phyloP scores from a whole-genome alignment of 305 asterid genomes.

The Solanum hybrid region DNA sequence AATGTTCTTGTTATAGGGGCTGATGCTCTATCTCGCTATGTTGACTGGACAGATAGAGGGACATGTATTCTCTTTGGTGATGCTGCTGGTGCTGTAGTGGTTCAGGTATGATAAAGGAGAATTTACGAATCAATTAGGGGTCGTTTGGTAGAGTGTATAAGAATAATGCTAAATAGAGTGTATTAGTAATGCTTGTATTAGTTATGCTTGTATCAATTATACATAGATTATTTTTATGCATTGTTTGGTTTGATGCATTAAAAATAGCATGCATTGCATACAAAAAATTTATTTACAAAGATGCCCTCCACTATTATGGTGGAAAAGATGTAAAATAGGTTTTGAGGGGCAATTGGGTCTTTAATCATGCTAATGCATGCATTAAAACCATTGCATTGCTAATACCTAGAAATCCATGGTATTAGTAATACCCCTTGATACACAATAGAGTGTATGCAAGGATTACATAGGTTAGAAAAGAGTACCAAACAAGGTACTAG shows the following conservation, averaged over 20 bases:
- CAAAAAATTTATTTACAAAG: neutral
- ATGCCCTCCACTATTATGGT: neutral
- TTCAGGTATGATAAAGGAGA: constrained; percentile 40
- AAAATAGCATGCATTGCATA: neutral
- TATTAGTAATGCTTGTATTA: neutral
- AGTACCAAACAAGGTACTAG: neutral
- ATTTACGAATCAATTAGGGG: neutral
- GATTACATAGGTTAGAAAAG: neutral
- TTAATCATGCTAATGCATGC: neutral
- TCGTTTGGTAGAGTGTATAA: neutral
- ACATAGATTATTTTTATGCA: neutral
- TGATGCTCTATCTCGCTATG: constrained; percentile 69
- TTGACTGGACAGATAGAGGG: constrained; percentile 83
- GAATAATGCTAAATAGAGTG: neutral
- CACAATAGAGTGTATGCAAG: neutral
- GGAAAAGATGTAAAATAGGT: neutral
- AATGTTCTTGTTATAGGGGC: constrained; percentile 80
- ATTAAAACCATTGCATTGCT: neutral
- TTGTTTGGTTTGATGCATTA: neutral
- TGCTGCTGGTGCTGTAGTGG: constrained; percentile 77
- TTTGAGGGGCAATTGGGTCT: neutral
- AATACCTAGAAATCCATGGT: neutral
- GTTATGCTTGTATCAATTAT: neutral
- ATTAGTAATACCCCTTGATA: neutral
- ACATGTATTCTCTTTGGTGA: constrained; percentile 84